Conservation (phyloP, 2,329 filamentous ascomycete genomes). For the Hypoxylon sp. region DNA sequence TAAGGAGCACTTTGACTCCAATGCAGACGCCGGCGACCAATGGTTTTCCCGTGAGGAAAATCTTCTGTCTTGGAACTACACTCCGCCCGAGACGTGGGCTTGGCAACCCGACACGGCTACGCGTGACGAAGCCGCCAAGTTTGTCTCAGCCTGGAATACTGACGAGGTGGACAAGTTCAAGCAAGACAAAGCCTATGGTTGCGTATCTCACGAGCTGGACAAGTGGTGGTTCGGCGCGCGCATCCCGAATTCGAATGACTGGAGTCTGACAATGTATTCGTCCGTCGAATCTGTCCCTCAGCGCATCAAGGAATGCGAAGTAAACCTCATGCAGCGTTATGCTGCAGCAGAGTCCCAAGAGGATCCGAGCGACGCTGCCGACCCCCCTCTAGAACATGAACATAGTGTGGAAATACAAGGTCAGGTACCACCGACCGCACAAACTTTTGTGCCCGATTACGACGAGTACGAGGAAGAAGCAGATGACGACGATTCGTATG, state of each 20-base stretch:
- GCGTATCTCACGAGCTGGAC: slow-evolving; percentile 70
- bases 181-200: slow-evolving; percentile 65
- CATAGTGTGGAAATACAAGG: slow-evolving; percentile 48
- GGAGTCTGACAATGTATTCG: slow-evolving; percentile 66
- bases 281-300: slow-evolving; percentile 67
- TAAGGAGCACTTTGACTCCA: slow-evolving; percentile 61
- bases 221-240: slow-evolving; percentile 69
- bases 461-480: slow-evolving; percentile 60
- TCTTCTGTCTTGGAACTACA: slow-evolving; percentile 64
- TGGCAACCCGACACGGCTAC: slow-evolving; percentile 38
- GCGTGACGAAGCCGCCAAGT: slow-evolving; percentile 52
- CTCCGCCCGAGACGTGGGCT: slow-evolving; percentile 47
- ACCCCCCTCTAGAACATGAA: slow-evolving; percentile 49
- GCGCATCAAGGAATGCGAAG: slow-evolving; percentile 65
- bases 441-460: slow-evolving; percentile 53
- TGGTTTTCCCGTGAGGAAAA: slow-evolving; percentile 58
- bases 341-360: slow-evolving; percentile 49
- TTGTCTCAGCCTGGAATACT: slow-evolving; percentile 58
- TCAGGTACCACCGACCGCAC: slow-evolving; percentile 52
- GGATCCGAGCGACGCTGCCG: slow-evolving; percentile 47
- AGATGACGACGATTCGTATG: slow-evolving; percentile 78
- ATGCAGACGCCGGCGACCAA: slow-evolving; percentile 58
- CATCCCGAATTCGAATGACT: slow-evolving; percentile 67
- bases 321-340: slow-evolving; percentile 65
- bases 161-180: slow-evolving; percentile 65